These are phyloP conservation scores for Penicillium verhagenii DNA, from an alignment of 495 filamentous ascomycete species.

Conservation along the genomic window DNA sequence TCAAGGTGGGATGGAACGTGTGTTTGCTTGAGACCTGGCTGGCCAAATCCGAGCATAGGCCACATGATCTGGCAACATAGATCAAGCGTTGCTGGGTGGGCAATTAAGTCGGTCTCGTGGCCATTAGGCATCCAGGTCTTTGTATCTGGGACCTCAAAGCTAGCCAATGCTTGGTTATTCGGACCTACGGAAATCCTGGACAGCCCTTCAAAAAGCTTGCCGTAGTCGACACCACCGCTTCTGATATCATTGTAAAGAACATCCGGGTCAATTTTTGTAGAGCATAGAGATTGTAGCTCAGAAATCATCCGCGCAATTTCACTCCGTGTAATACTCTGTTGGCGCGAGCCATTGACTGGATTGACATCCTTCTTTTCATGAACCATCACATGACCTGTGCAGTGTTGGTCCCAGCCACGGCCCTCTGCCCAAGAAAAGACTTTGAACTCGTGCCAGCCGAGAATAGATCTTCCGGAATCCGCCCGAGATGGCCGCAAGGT, in stretches of 20 bases:
- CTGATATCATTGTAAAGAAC: slow-evolving; percentile 24
- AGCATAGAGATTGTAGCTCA: slow-evolving; percentile 13
- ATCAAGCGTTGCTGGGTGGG: slow-evolving; percentile 49
- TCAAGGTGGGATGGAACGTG: slow-evolving; percentile 24
- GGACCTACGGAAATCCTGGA: slow-evolving; percentile 22
- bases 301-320: not conserved
- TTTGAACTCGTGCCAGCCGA: slow-evolving; percentile 45
- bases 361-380: slow-evolving; percentile 29
- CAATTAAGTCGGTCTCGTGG: slow-evolving; percentile 41
- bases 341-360: slow-evolving; percentile 21
- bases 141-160: slow-evolving; percentile 44
- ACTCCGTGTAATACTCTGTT: not conserved
- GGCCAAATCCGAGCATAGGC: slow-evolving; percentile 22
- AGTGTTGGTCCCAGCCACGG: slow-evolving; percentile 42
- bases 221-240: slow-evolving; percentile 35
- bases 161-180: slow-evolving; percentile 24
- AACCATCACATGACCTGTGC: slow-evolving; percentile 34
- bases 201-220: slow-evolving; percentile 33
- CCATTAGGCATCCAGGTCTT: slow-evolving; percentile 45
- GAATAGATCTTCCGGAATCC: slow-evolving; percentile 27
- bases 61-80: slow-evolving; percentile 40
- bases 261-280: slow-evolving; percentile 6
- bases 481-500: slow-evolving; percentile 20
- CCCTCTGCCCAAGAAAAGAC: slow-evolving; percentile 36
- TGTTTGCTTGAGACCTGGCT: slow-evolving; percentile 15